Evolutionary conservation across 2,329 filamentous ascomycete genomes (phyloP).

Genomic region (Colletotrichum sojae): DNA sequence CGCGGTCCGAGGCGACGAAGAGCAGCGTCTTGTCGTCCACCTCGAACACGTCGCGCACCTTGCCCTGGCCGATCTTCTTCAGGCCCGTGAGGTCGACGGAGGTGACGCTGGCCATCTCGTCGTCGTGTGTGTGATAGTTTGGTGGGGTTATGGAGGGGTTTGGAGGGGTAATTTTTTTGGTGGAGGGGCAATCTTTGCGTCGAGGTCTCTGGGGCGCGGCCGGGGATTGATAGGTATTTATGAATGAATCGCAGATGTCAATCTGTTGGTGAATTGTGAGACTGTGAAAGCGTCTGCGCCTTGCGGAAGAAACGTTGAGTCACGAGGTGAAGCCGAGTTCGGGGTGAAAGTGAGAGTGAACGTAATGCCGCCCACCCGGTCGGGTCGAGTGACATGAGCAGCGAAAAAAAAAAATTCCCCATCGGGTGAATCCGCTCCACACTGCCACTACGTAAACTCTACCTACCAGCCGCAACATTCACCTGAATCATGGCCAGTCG

Average conservation of each 20-base stretch:
- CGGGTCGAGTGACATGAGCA: slow-evolving; percentile 27
- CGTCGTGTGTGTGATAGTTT: slow-evolving; percentile 3
- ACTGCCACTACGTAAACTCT: slow-evolving; percentile 14
- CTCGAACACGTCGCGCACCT: slow-evolving; percentile 86
- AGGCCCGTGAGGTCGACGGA: slow-evolving; percentile 40
- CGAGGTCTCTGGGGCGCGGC: neutral
- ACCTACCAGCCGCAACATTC: slow-evolving; percentile 1
- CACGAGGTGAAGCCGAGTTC: slow-evolving; percentile 28
- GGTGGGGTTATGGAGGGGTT: slow-evolving; percentile 39
- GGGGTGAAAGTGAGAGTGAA: slow-evolving; percentile 24
- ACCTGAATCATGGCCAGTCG: neutral
- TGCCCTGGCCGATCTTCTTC: slow-evolving; percentile 59
- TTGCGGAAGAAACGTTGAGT: slow-evolving; percentile 14
- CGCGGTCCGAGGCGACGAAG: slow-evolving; percentile 89
- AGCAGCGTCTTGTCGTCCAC: slow-evolving; percentile 80
- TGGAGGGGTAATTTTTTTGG: slow-evolving; percentile 7
- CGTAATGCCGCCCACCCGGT: slow-evolving; percentile 8
- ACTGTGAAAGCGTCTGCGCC: neutral
- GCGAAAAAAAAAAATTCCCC: slow-evolving; percentile 37
- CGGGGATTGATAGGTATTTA: neutral
- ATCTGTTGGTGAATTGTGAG: no score
- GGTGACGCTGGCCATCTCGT: slow-evolving; percentile 37
- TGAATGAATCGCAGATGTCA: no score
- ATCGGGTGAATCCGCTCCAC: slow-evolving; percentile 37
- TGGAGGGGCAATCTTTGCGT: slow-evolving; percentile 2